These are phyloP conservation scores for Solanum neorickii DNA, from an alignment of 257 asterid genomes.

Conservation along the genomic window DNA sequence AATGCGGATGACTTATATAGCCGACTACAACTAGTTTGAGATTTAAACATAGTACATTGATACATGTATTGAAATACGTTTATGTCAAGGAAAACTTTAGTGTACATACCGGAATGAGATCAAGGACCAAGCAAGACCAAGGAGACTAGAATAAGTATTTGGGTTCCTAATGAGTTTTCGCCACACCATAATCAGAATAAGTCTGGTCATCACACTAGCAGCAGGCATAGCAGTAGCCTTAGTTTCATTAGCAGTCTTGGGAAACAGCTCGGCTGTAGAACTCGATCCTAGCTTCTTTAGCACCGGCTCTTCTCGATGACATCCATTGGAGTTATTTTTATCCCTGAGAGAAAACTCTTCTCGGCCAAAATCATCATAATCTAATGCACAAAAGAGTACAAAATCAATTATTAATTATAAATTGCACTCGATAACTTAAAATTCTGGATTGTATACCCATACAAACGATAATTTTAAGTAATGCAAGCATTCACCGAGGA, in stretches of 20 bases:
- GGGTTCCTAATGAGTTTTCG: conserved; percentile 61
- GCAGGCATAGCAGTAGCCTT: conserved; percentile 55
- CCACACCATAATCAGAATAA: conserved; percentile 71
- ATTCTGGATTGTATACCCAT: background rate
- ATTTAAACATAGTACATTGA: background rate
- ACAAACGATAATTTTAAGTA: background rate
- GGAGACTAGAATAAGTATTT: conserved; percentile 53
- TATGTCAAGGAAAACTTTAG: background rate
- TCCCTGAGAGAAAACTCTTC: conserved; percentile 41
- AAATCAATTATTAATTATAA: background rate
- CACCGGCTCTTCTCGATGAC: conserved; percentile 40
- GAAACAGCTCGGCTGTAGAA: conserved; percentile 77
- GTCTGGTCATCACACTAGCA: conserved; percentile 61
- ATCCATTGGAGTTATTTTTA: conserved; percentile 23
- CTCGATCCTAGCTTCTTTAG: conserved; percentile 60
- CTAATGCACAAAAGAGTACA: conserved; percentile 10
- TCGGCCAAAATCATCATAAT: conserved; percentile 55
- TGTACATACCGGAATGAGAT: conserved; percentile 37
- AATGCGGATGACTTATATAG: background rate
- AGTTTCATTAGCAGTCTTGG: conserved; percentile 36
- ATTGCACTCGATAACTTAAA: background rate
- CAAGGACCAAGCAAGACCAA: conserved; percentile 62
- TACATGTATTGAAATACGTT: background rate
- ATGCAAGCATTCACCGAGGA: conserved; percentile 8
- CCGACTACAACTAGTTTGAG: background rate